These are phyloP conservation scores for Microcyclosporella mali DNA, from an alignment of 2,329 filamentous ascomycete species.

Conservation along the genomic window DNA sequence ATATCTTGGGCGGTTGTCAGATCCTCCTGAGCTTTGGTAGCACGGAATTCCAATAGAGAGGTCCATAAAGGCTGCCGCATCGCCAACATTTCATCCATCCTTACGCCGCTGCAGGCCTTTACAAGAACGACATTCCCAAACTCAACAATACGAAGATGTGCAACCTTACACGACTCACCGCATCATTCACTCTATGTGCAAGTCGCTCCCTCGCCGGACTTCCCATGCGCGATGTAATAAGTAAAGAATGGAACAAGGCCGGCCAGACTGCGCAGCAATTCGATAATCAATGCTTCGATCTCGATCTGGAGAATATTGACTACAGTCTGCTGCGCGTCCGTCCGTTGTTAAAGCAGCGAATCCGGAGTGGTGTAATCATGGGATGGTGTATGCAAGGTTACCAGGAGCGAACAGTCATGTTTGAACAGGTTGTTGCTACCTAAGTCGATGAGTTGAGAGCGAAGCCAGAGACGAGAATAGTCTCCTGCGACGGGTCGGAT, in stretches of 20 bases:
- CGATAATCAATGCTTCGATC: conserved; percentile 5
- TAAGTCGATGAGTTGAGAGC: conserved; percentile 1
- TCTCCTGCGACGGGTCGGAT: conserved; percentile 4
- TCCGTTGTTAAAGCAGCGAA: background rate
- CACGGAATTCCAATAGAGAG: too few species aligned
- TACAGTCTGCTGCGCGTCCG: background rate
- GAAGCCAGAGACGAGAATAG: background rate
- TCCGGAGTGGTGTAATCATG: conserved; percentile 3
- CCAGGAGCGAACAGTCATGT: conserved; percentile 1
- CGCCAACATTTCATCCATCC: too few species aligned
- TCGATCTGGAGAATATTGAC: conserved; percentile 1
- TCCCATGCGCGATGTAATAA: background rate
- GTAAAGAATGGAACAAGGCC: conserved; percentile 3
- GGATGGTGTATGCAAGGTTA: conserved; percentile 4
- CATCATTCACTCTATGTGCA: background rate
- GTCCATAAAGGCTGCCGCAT: too few species aligned
- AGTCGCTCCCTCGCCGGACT: conserved; percentile 1
- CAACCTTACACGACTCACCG: too few species aligned
- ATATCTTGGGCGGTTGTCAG: too few species aligned
- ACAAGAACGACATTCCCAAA: too few species aligned
- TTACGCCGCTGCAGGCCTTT: too few species aligned
- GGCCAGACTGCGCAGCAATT: background rate
- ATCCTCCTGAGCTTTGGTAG: too few species aligned
- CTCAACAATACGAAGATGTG: too few species aligned
- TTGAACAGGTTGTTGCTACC: conserved; percentile 2